Percentiles rank a stretch among this genome's conserved stretches.
Conservation (phyloP, 495 filamentous ascomycete genomes). For the Neurospora sp. region DNA sequence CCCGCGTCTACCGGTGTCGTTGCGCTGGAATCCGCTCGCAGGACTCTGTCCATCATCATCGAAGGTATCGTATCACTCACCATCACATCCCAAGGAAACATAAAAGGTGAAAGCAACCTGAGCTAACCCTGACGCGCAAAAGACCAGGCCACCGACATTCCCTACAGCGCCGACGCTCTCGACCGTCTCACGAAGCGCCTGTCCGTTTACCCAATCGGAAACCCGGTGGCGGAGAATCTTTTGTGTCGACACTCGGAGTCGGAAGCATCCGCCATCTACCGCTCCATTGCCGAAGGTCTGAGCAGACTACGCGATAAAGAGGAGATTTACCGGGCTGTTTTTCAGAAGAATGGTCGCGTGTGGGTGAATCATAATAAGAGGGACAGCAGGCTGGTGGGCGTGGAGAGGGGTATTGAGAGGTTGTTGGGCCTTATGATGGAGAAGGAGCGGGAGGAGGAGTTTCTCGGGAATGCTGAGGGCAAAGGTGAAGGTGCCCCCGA, state of each 20-base stretch:
- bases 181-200: background rate
- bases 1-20: too few species aligned
- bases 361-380: background rate
- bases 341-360: rapidly evolving
- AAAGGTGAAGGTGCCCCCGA: too few species aligned
- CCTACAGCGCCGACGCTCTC: background rate
- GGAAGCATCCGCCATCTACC: background rate
- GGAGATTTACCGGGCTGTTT: background rate
- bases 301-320: background rate
- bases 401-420: rapidly evolving
- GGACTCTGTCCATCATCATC: too few species aligned
- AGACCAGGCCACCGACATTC: background rate
- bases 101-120: too few species aligned
- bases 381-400: rapidly evolving
- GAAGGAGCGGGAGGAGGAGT: background rate
- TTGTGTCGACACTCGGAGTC: too few species aligned
- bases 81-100: too few species aligned
- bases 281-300: background rate
- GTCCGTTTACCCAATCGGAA: too few species aligned
- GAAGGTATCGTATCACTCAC: too few species aligned
- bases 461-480: too few species aligned
- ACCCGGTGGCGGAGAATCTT: too few species aligned
- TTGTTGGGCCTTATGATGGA: background rate
- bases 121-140: too few species aligned
- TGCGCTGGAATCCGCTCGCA: too few species aligned